Evolutionary conservation across 345 rosid genomes (phyloP).

Genomic region (Aquilaria sinensis): DNA sequence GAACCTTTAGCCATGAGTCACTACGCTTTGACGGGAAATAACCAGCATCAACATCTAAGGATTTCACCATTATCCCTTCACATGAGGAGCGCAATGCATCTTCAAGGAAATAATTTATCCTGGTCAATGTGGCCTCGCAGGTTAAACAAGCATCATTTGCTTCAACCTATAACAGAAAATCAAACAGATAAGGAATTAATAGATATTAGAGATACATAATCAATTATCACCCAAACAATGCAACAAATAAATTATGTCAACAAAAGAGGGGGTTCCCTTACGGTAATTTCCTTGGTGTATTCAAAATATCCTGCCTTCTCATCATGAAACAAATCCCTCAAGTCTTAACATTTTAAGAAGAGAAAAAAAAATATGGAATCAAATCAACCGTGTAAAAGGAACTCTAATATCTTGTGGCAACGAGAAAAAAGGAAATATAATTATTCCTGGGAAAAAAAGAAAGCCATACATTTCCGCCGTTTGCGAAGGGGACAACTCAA

Average conservation of each 20-base stretch:
- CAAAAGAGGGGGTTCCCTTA: slow-evolving; percentile 25
- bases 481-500: slow-evolving; percentile 56
- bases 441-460: slow-evolving; percentile 5
- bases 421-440: slow-evolving; percentile 5
- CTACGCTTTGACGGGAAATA: slow-evolving; percentile 80
- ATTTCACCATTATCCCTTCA: slow-evolving; percentile 86
- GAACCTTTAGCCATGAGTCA: slow-evolving; percentile 90
- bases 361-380: slow-evolving; percentile 7
- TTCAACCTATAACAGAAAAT: slow-evolving; percentile 36
- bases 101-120: slow-evolving; percentile 57
- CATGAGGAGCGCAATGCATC: slow-evolving; percentile 65
- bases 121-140: slow-evolving; percentile 33
- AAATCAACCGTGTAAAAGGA: neutral
- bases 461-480: slow-evolving; percentile 49
- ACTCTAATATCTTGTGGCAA: neutral
- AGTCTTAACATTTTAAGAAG: slow-evolving; percentile 28
- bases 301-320: slow-evolving; percentile 64
- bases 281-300: slow-evolving; percentile 63
- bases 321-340: slow-evolving; percentile 54
- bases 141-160: slow-evolving; percentile 44
- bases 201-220: slow-evolving; percentile 2
- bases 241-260: neutral
- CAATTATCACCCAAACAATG: neutral
- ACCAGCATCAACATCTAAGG: slow-evolving; percentile 61
- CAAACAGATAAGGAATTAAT: slow-evolving; percentile 3